These are phyloP conservation scores for Sambucus nigra DNA, from an alignment of 129 eudicot species.

Conservation along the genomic window DNA sequence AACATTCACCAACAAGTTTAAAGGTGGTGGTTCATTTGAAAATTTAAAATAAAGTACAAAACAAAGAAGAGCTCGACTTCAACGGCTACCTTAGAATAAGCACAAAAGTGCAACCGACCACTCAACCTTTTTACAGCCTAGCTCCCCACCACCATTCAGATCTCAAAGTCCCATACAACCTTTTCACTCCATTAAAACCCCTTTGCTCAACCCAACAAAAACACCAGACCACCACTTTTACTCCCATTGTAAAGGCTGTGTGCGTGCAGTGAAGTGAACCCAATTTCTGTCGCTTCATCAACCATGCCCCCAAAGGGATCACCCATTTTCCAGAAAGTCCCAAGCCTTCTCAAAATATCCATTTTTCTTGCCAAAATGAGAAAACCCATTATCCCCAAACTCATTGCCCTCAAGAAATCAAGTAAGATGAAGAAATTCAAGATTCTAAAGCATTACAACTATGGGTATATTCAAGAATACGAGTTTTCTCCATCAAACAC, in stretches of 20 bases:
- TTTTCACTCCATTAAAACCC: slow-evolving; percentile 14
- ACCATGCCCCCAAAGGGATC: slow-evolving; percentile 43
- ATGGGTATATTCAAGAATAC: slow-evolving; percentile 48
- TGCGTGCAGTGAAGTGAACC: no score
- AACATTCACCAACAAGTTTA: no score
- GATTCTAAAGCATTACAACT: slow-evolving; percentile 35
- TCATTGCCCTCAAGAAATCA: slow-evolving; percentile 32
- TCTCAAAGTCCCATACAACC: neutral
- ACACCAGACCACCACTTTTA: neutral
- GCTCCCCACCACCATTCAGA: slow-evolving; percentile 12
- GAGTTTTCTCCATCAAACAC: slow-evolving; percentile 61
- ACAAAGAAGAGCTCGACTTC: slow-evolving; percentile 7
- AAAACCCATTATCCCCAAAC: slow-evolving; percentile 14
- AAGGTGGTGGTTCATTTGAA: no score
- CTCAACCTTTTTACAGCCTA: slow-evolving; percentile 25
- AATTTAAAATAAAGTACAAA: no score
- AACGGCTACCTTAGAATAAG: slow-evolving; percentile 42
- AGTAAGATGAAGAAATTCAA: slow-evolving; percentile 25
- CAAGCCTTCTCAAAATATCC: slow-evolving; percentile 37
- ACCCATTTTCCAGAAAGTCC: slow-evolving; percentile 40
- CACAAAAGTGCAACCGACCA: slow-evolving; percentile 35
- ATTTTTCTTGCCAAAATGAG: slow-evolving; percentile 43
- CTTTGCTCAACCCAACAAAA: slow-evolving; percentile 5
- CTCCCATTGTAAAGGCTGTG: slow-evolving; percentile 4
- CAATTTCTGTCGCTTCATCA: neutral